phyloP scores from a whole-genome alignment of 176 grass and related monocot genomes.

The Canna indica region DNA sequence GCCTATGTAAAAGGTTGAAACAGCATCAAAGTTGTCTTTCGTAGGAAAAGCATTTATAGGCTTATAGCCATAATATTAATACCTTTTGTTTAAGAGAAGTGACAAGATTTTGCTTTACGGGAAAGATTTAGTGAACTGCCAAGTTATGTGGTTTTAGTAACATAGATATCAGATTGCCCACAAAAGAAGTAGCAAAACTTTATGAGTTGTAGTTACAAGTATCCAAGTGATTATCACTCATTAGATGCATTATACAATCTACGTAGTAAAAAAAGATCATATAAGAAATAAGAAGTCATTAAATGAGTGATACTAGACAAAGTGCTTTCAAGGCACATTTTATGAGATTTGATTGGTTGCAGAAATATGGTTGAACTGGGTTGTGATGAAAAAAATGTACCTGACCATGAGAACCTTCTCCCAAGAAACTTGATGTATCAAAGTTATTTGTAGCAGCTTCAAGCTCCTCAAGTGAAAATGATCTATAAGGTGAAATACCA shows the following conservation, averaged over 20 bases:
- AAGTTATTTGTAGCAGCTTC: conserved; percentile 85
- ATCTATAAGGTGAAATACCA: conserved; percentile 66
- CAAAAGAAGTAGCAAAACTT: background rate
- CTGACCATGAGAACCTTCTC: conserved; percentile 76
- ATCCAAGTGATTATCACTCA: background rate
- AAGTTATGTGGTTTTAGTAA: background rate
- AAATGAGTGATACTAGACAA: background rate
- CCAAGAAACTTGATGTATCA: conserved; percentile 67
- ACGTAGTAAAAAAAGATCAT: no score
- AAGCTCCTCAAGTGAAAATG: conserved; percentile 78
- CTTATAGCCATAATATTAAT: no score
- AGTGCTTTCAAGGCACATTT: no score
- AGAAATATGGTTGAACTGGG: background rate
- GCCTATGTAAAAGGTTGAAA: background rate
- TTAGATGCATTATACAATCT: background rate
- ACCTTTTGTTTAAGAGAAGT: no score
- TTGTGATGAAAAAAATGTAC: conserved; percentile 12
- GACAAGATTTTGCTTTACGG: no score
- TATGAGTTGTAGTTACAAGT: background rate
- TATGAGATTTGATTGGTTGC: background rate
- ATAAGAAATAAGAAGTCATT: no score
- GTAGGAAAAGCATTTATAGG: no score
- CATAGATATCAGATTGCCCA: background rate
- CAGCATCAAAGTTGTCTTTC: no score
- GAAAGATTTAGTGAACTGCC: background rate